Conservation (phyloP, 345 rosid species). For the Salix viminalis region DNA sequence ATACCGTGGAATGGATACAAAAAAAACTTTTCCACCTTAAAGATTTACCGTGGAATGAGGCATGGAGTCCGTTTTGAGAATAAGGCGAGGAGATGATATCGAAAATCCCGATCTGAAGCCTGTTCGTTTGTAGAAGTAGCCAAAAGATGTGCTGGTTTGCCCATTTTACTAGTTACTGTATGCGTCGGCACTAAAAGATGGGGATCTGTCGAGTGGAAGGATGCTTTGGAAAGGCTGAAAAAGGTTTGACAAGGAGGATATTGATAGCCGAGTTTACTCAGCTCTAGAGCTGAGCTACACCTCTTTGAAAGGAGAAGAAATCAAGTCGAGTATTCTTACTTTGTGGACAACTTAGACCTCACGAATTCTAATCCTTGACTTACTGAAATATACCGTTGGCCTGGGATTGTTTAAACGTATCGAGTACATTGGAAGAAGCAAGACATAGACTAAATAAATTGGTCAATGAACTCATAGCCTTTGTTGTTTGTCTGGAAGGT, state of each 20-base stretch:
- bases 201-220: constrained; percentile 3
- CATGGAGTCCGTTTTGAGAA: constrained; percentile 5
- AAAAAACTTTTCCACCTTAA: background rate
- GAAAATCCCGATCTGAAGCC: background rate
- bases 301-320: background rate
- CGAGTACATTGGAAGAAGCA: background rate
- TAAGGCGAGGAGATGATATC: background rate
- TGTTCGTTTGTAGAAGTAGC: background rate
- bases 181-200: constrained; percentile 1
- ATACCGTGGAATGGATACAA: background rate
- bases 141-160: constrained; percentile 8
- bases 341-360: background rate
- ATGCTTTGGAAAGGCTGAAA: constrained; percentile 1
- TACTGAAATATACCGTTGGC: constrained; percentile 16
- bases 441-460: background rate
- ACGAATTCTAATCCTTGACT: background rate
- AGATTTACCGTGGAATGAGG: background rate
- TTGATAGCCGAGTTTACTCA: background rate
- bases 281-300: background rate
- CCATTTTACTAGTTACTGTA: constrained; percentile 1
- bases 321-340: background rate
- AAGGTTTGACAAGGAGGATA: background rate
- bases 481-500: constrained; percentile 15
- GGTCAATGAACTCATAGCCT: constrained; percentile 13
- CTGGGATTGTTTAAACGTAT: constrained; percentile 6